Evolutionary conservation across 2,329 filamentous ascomycete species (phyloP), one percentile per base, ranked within the genome.

Genomic region (Aureobasidium pullulans): DNA sequence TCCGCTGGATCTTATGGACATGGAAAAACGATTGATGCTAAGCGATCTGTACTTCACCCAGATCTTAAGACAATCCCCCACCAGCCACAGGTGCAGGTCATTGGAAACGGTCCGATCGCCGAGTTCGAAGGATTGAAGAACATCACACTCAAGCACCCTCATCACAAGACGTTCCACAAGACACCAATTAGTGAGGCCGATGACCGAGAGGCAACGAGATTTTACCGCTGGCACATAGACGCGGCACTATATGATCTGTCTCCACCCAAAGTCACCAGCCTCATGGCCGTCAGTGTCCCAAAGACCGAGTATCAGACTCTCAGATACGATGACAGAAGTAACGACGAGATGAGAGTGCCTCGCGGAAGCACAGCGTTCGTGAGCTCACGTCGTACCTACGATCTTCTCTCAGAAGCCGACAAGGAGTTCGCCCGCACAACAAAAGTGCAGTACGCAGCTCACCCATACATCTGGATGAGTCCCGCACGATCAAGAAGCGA

Each of bases 381-480:
- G 2, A 86, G 81, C 23, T 86, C 86, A 1, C 85, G 88, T 69
- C 78, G 79, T 39, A 89, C 88, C 83, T 90, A 84, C 71, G 81
- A 88, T 50, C 69, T 80, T 11, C 78, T 93, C 9, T 85, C 81
- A 13, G 77, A 82, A 0, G 79, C 80, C 44, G 86, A 90, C 66
- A 82, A 89, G 70, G 78, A 80, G 46, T 88, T 91, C 65, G 87
- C 79, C 1, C 80, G 84, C 53, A 82, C 78, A 5, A 86, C 86
- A 19, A 82, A 78, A 60, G 81, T 90, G 47, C 87, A 91, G 72
- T 92, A 92, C 68, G 87, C 88, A 0, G 80, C 88, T 2, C 88
- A 92, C 66, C 88, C 88, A 5, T 92, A 92, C 71, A 83, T 92
- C 62, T 93, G 88, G 88, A 92, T 92, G 86, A 84, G 80, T 60